Conservation (phyloP, 306 rosid species). For the Luffa acutangula region DNA sequence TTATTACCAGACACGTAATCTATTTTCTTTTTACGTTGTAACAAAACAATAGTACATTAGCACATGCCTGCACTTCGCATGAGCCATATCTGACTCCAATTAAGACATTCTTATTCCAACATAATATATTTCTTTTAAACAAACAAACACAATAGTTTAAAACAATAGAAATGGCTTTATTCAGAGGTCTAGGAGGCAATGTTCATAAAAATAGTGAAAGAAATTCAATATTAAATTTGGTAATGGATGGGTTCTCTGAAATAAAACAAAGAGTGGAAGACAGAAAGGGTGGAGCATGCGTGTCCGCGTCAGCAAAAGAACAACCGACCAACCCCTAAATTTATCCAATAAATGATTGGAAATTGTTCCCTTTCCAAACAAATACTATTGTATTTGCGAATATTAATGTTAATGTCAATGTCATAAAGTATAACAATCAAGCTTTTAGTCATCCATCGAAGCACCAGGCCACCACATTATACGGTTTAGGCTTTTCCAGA, state of each 20-base stretch:
- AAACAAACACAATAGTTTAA: neutral
- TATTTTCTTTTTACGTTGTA: neutral
- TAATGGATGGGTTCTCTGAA: neutral
- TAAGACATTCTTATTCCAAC: neutral
- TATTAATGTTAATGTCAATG: constrained; percentile 1
- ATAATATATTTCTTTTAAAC: neutral
- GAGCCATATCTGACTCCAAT: neutral
- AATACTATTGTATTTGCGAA: neutral
- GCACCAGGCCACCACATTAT: neutral
- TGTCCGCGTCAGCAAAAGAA: constrained; percentile 13
- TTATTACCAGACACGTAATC: neutral
- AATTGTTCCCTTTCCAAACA: neutral
- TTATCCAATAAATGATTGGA: constrained; percentile 11
- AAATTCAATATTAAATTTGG: neutral
- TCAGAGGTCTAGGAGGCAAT: neutral
- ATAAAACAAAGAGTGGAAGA: neutral
- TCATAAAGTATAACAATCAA: neutral
- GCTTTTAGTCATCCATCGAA: neutral
- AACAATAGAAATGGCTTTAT: neutral
- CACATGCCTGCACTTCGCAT: neutral
- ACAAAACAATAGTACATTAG: neutral
- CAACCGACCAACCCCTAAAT: constrained; percentile 15
- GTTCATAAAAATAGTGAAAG: neutral
- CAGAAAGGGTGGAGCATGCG: constrained; percentile 3
- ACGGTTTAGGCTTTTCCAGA: neutral